Conservation (phyloP, 2,329 filamentous ascomycete species). For the Emmonsiellopsis sp. region DNA sequence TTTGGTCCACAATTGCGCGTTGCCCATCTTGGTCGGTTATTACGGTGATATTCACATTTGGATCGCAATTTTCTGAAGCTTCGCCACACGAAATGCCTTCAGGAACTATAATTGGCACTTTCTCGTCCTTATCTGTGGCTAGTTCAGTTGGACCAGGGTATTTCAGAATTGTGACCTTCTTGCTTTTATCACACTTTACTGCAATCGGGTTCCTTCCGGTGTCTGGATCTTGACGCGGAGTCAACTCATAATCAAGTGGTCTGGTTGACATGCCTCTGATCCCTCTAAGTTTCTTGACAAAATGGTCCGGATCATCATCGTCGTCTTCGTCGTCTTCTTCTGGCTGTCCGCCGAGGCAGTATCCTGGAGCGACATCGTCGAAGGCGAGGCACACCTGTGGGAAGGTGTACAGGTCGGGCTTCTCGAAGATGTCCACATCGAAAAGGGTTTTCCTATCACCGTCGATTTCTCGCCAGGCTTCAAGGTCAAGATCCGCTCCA, state of each 20-base stretch:
- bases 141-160: neutral
- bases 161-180: neutral
- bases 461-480: slow-evolving; percentile 3
- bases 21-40: neutral
- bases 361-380: neutral
- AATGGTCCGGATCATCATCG: neutral
- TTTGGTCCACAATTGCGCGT: neutral
- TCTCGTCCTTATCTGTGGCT: neutral
- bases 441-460: slow-evolving; percentile 4
- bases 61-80: slow-evolving; percentile 1
- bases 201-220: neutral
- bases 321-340: slow-evolving; percentile 2
- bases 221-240: slow-evolving; percentile 1
- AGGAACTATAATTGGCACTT: neutral
- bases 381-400: slow-evolving; percentile 2
- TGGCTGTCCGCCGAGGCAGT: neutral
- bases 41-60: neutral
- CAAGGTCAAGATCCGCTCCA: slow-evolving; percentile 2
- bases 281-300: neutral
- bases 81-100: neutral
- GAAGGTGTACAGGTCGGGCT: slow-evolving; percentile 3
- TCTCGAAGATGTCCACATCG: slow-evolving; percentile 3
- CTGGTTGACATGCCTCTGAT: neutral
- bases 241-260: neutral
- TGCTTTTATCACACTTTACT: neutral